Evolutionary conservation across 305 asterid species (phyloP), one percentile per base, ranked within the genome.

Genomic region (Plantago coronopus): DNA sequence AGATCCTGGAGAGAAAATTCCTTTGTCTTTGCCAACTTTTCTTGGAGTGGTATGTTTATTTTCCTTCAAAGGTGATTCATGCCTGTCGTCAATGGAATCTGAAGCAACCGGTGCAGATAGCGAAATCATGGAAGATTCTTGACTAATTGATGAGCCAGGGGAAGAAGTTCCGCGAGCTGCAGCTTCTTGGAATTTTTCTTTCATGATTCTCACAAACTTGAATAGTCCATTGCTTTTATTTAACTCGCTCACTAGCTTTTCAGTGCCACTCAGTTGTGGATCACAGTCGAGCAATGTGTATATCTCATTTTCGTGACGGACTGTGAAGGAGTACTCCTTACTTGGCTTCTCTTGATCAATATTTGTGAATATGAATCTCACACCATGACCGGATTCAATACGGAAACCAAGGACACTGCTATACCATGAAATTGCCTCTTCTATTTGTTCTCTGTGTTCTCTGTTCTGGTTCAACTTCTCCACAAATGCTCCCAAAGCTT

Each of bases 381-480:
- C 96, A 62, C 99, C 99, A 69, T 63, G 85, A 53, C 96, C 95
- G 61, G 86, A 73, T 79, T 89, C 97, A 48, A 87, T 72, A 69
- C 78, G 90, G 66, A 89, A 87, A 57, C 97, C 99, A 63, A 94
- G 95, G 70, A 81, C 83, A 78, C 60, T 83, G 72, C 82, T 81
- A 63, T 89, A 94, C 99, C 99, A 94, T 53, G 80, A 86, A 40
- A 87, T 77, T 42, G 89, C 97, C 73, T 82, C 95, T 68, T 89
- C 93, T 59, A 76, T 77, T 69, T 83, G 94, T 59, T 76, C 78
- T 48, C 55, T 78, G 67, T 75, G 82, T 65, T 78, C 84, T 62
- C 51, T 62, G 65, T 70, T 81, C 73, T 75, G 65, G 19, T 67
- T 54, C 73, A 64, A 73, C 79, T 81, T 82, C 65, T 79, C 87